Conservation (phyloP, 2,329 filamentous ascomycete species). For the Fusarium sp. region DNA sequence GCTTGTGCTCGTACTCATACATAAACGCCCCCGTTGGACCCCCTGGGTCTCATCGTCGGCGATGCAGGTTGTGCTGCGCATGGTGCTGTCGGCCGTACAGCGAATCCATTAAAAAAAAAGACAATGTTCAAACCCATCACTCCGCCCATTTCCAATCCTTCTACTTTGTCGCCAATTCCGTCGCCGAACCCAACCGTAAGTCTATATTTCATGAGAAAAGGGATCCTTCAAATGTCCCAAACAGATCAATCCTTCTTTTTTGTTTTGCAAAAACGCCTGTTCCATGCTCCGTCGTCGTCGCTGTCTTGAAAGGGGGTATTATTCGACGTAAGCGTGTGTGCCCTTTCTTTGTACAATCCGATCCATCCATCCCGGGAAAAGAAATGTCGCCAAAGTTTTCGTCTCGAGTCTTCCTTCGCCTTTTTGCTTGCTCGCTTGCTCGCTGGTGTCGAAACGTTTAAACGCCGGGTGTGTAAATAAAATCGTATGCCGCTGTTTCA, state of each 20-base stretch:
- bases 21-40: constrained; percentile 20
- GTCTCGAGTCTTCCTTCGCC: constrained; percentile 33
- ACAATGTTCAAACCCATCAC: constrained; percentile 17
- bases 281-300: constrained; percentile 31
- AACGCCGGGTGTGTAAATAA: constrained; percentile 33
- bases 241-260: constrained; percentile 34
- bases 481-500: constrained; percentile 16
- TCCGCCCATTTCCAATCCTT: constrained; percentile 5
- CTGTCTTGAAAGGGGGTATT: constrained; percentile 37
- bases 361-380: constrained; percentile 38
- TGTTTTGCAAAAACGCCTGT: constrained; percentile 37
- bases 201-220: constrained; percentile 36
- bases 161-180: constrained; percentile 33
- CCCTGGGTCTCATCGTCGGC: constrained; percentile 24
- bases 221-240: constrained; percentile 20
- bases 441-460: constrained; percentile 29
- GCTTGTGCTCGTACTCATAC: neutral
- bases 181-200: constrained; percentile 33
- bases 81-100: constrained; percentile 25
- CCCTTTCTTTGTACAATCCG: constrained; percentile 36
- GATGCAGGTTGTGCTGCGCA: constrained; percentile 2
- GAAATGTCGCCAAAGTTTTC: constrained; percentile 37
- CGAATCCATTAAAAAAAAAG: constrained; percentile 29
- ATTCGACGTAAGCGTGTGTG: constrained; percentile 27
- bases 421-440: constrained; percentile 2